Conservation (phyloP, 306 rosid genomes). For the Citrullus amarus region DNA sequence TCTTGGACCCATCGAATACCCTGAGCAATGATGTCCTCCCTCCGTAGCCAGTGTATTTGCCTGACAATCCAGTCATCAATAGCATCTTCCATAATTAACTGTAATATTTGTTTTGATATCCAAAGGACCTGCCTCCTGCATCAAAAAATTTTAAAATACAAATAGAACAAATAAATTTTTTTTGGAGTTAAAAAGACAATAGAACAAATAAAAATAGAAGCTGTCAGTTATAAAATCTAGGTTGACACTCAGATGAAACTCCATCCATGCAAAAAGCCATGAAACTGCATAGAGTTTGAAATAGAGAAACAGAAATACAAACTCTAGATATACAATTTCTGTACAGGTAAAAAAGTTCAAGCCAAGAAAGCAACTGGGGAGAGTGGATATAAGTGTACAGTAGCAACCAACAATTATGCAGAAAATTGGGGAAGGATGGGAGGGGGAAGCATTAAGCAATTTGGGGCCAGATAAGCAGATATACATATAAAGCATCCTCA, state of each 20-base stretch:
- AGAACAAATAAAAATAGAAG: background rate
- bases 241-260: background rate
- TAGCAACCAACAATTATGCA: background rate
- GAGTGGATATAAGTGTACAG: background rate
- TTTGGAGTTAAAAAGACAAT: background rate
- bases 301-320: background rate
- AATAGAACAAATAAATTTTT: background rate
- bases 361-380: background rate
- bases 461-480: background rate
- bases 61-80: constrained; percentile 87
- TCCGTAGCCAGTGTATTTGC: constrained; percentile 79
- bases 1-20: constrained; percentile 92
- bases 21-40: constrained; percentile 61
- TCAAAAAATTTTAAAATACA: constrained; percentile 4
- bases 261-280: background rate
- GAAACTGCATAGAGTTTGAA: background rate
- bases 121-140: constrained; percentile 95
- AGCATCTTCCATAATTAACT: constrained; percentile 91
- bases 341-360: background rate
- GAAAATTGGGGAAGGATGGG: background rate
- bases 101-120: constrained; percentile 95
- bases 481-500: background rate
- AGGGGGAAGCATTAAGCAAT: background rate
- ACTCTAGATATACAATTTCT: background rate
- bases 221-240: constrained; percentile 9